Percentiles rank a stretch among this genome's conserved stretches.
Conservation (phyloP, 148 eudicot species). For the Spergularia marina region DNA sequence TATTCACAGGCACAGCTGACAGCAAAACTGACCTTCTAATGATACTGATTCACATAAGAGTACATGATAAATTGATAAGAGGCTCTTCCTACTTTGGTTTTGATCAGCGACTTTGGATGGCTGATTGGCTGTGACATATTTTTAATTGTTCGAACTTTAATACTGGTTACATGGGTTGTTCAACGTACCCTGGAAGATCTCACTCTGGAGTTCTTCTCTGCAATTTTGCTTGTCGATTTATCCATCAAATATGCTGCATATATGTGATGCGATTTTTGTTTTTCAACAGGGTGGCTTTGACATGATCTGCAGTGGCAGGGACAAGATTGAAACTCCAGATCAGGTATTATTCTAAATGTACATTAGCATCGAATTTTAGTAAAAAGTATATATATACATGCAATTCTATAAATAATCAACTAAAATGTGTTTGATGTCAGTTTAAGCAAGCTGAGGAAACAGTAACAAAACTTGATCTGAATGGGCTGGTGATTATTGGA, state of each 20-base stretch:
- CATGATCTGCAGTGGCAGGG: conserved; percentile 97
- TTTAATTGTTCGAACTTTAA: neutral
- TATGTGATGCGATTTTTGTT: neutral
- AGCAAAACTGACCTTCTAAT: neutral
- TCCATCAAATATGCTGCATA: neutral
- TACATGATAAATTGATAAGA: neutral
- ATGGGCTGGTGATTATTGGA: conserved; percentile 95
- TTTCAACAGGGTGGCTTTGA: conserved; percentile 89
- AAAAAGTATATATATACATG: neutral
- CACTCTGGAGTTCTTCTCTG: neutral
- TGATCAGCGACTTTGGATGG: neutral
- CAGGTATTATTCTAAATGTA: conserved; percentile 41
- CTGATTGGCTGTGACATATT: neutral
- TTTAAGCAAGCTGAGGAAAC: conserved; percentile 97
- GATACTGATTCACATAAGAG: too few relatives aligned
- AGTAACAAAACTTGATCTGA: conserved; percentile 79
- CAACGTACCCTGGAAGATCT: neutral
- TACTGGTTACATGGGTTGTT: neutral
- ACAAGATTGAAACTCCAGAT: conserved; percentile 98
- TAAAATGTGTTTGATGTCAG: conserved; percentile 31
- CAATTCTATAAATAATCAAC: neutral
- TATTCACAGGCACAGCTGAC: neutral
- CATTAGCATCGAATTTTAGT: neutral
- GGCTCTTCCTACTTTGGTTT: neutral
- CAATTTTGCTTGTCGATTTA: neutral